These are phyloP conservation scores for Somion occarium DNA, from an alignment of 1,284 basidiomycete species.

Conservation along the genomic window DNA sequence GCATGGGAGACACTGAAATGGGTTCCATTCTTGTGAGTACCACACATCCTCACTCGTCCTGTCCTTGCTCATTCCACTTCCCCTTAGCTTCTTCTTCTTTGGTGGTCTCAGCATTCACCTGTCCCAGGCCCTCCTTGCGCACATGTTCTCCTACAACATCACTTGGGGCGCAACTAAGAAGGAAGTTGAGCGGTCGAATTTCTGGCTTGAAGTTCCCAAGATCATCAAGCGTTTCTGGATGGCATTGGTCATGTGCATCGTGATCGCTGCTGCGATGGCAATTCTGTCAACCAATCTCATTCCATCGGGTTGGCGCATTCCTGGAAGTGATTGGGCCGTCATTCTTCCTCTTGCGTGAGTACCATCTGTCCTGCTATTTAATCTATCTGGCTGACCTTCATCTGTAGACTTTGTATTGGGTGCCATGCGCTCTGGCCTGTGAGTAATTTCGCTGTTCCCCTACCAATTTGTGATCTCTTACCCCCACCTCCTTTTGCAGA, in stretches of 20 bases:
- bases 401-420: conserved; percentile 43
- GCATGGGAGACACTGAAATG: conserved; percentile 67
- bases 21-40: conserved; percentile 74
- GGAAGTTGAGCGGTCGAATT: conserved; percentile 79
- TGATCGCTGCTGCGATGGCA: conserved; percentile 46
- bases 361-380: background rate
- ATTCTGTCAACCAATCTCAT: conserved; percentile 49
- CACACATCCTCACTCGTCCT: background rate
- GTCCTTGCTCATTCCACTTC: conserved; percentile 11
- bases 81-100: conserved; percentile 77
- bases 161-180: conserved; percentile 77
- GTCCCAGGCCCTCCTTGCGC: conserved; percentile 67
- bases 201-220: conserved; percentile 83
- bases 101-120: conserved; percentile 74
- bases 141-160: conserved; percentile 83
- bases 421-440: conserved; percentile 71
- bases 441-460: conserved; percentile 22
- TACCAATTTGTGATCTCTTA: background rate
- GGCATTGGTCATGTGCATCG: conserved; percentile 50
- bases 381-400: too few species aligned
- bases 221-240: conserved; percentile 74
- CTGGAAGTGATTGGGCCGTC: conserved; percentile 59
- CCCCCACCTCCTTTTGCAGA: conserved; percentile 32
- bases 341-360: conserved; percentile 63
- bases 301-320: conserved; percentile 60